Percentiles rank a stretch among this genome's conserved stretches.
phyloP scores from a whole-genome alignment of 495 filamentous ascomycete genomes.

The Letharia columbiana region DNA sequence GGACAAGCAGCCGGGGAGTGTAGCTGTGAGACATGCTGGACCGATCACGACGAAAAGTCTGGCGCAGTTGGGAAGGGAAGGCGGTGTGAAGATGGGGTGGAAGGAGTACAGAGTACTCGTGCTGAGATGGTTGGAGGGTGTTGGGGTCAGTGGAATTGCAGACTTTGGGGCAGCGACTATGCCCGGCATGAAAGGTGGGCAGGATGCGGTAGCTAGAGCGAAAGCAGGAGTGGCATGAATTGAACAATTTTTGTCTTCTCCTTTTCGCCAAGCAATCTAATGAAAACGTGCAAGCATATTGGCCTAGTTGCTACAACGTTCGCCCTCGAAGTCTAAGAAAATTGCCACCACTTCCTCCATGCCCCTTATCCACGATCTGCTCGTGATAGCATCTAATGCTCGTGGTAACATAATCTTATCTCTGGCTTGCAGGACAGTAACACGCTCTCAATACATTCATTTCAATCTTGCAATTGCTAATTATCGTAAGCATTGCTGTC shows the following conservation, averaged over 20 bases:
- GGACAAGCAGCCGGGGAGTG: slow-evolving; percentile 40
- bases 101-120: slow-evolving; percentile 69
- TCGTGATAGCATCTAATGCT: slow-evolving; percentile 16
- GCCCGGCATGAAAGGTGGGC: slow-evolving; percentile 41
- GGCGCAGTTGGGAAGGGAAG: slow-evolving; percentile 52
- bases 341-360: slow-evolving; percentile 12
- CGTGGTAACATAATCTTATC: slow-evolving; percentile 19
- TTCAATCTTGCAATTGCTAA: background rate
- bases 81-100: slow-evolving; percentile 61
- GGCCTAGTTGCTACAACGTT: slow-evolving; percentile 16
- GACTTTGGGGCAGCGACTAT: slow-evolving; percentile 79
- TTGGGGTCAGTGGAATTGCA: slow-evolving; percentile 56
- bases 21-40: slow-evolving; percentile 55
- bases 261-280: slow-evolving; percentile 16
- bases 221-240: background rate
- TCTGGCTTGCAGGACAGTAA: slow-evolving; percentile 7
- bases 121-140: slow-evolving; percentile 57
- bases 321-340: slow-evolving; percentile 13
- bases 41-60: slow-evolving; percentile 66
- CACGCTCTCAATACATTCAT: slow-evolving; percentile 12
- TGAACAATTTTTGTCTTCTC: slow-evolving; percentile 16
- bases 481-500: background rate
- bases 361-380: slow-evolving; percentile 10
- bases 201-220: slow-evolving; percentile 5
- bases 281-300: slow-evolving; percentile 13